phyloP scores from a whole-genome alignment of 23 red algal genomes.

The Agarophyton chilense region DNA sequence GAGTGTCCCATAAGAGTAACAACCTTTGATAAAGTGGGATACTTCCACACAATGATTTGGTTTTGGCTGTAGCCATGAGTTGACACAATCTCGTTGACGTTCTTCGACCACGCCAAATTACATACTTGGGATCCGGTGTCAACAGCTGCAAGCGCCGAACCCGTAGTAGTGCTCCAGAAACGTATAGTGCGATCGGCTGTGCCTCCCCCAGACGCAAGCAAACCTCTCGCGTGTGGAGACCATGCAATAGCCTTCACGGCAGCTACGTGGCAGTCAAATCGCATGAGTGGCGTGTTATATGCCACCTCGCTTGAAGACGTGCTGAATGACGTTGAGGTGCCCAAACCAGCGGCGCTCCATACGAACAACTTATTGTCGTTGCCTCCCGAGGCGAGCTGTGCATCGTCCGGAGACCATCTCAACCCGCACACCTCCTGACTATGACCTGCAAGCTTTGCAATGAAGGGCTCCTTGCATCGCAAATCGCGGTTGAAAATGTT shows the following conservation, averaged over 20 bases:
- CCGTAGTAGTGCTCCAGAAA: constrained; percentile 83
- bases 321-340: background rate
- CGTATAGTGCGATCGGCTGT: constrained; percentile 92
- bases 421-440: constrained; percentile 94
- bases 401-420: constrained; percentile 85
- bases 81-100: constrained; percentile 93
- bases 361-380: constrained; percentile 96
- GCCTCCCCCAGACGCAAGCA: constrained; percentile 90
- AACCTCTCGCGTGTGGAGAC: constrained; percentile 90
- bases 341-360: constrained; percentile 60
- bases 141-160: constrained; percentile 46
- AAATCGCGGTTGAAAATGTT: constrained; percentile 83
- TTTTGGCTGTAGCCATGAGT: constrained; percentile 98
- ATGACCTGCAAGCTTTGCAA: constrained; percentile 73
- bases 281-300: constrained; percentile 35
- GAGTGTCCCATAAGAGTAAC: constrained; percentile 90
- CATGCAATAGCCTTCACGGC: constrained; percentile 99
- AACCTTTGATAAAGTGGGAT: constrained; percentile 90
- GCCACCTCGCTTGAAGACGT: background rate
- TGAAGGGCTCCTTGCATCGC: constrained; percentile 37
- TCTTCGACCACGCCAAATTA: constrained; percentile 92
- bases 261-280: constrained; percentile 79
- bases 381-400: constrained; percentile 91
- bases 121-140: constrained; percentile 97
- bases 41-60: constrained; percentile 97